phyloP scores from a whole-genome alignment of 192 early-diverging fungal species.

The Dimargaris cristalligena region DNA sequence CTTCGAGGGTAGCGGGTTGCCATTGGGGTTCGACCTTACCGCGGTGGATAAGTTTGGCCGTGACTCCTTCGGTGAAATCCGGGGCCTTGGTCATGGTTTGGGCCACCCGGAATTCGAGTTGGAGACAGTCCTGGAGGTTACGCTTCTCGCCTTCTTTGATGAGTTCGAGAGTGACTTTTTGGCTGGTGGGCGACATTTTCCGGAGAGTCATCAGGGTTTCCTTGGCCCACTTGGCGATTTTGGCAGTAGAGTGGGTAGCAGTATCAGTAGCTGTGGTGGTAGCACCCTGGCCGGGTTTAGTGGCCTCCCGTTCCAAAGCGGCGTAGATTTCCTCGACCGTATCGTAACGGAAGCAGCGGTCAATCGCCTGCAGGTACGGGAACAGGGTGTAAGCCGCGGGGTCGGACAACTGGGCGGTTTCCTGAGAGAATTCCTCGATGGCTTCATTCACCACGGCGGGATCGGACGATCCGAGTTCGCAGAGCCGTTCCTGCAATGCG shows the following conservation, averaged over 20 bases:
- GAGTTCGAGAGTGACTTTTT: constrained; percentile 77
- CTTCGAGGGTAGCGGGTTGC: constrained; percentile 41
- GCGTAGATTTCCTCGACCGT: constrained; percentile 69
- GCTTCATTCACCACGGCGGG: constrained; percentile 63
- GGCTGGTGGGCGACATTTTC: constrained; percentile 64
- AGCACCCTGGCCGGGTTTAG: background rate
- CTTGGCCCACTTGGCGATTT: constrained; percentile 40
- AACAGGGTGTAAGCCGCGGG: constrained; percentile 17
- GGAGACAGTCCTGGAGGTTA: constrained; percentile 62
- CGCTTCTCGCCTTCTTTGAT: constrained; percentile 50
- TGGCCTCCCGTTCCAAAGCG: constrained; percentile 55
- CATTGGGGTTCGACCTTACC: constrained; percentile 40
- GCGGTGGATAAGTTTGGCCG: constrained; percentile 55
- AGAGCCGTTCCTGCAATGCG: constrained; percentile 59
- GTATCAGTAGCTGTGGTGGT: background rate
- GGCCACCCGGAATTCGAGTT: constrained; percentile 69
- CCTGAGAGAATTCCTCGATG: constrained; percentile 67
- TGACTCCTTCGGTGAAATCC: constrained; percentile 87
- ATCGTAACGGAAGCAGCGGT: constrained; percentile 70
- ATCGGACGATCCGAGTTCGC: constrained; percentile 60
- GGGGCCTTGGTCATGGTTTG: constrained; percentile 54
- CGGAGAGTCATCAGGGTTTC: constrained; percentile 45
- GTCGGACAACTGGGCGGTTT: constrained; percentile 13
- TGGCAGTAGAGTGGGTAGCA: constrained; percentile 8
- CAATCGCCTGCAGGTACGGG: constrained; percentile 45